These are phyloP conservation scores for Gleditsia sinensis DNA, from an alignment of 306 rosid species.

Conservation along the genomic window DNA sequence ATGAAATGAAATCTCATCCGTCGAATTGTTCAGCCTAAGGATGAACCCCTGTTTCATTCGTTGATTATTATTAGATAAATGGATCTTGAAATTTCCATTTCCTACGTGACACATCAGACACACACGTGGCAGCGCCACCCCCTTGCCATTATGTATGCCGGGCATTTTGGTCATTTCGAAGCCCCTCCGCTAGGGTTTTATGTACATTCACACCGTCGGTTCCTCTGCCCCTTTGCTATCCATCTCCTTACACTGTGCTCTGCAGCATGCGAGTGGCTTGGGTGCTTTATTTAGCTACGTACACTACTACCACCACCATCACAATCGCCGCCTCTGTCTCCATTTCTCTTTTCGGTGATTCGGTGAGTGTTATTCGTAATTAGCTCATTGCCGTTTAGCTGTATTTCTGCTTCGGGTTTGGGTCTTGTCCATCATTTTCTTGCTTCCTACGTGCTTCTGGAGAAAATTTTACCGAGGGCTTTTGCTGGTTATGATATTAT, in stretches of 20 bases:
- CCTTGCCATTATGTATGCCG: neutral
- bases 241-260: neutral
- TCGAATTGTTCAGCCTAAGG: too few relatives aligned
- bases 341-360: slow-evolving; percentile 7
- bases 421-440: neutral
- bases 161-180: slow-evolving; percentile 32
- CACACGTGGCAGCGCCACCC: slow-evolving; percentile 26
- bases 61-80: neutral
- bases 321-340: neutral
- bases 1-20: slow-evolving; percentile 25
- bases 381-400: neutral
- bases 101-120: neutral
- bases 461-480: neutral
- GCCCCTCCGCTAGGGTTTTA: slow-evolving; percentile 13
- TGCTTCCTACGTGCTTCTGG: neutral
- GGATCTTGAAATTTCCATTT: neutral
- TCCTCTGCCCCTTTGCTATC: neutral
- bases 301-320: neutral
- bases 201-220: slow-evolving; percentile 36
- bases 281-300: neutral
- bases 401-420: neutral
- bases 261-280: slow-evolving; percentile 9
- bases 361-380: neutral
- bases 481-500: neutral
- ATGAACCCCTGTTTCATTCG: too few relatives aligned